These are phyloP conservation scores for Leucaena leucocephala DNA, from an alignment of 306 rosid genomes.

Conservation along the genomic window DNA sequence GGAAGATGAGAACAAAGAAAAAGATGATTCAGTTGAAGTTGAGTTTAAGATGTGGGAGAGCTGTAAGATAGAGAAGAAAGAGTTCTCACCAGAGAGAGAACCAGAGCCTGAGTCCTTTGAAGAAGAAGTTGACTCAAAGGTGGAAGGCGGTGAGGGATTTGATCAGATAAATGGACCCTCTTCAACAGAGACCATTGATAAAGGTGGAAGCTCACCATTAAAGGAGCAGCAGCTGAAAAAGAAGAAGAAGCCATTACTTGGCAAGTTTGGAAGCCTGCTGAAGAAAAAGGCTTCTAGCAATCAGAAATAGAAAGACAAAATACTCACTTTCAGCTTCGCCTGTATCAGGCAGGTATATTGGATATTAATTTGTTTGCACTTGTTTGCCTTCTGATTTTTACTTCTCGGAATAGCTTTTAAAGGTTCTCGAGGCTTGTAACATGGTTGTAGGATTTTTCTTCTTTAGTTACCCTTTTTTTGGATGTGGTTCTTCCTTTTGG, in stretches of 20 bases:
- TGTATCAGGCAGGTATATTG: constrained; percentile 35
- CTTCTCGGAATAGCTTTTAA: constrained; percentile 60
- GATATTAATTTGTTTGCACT: constrained; percentile 49
- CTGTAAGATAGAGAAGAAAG: constrained; percentile 79
- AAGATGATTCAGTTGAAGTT: constrained; percentile 40
- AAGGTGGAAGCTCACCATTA: constrained; percentile 60
- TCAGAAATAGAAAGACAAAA: constrained; percentile 61
- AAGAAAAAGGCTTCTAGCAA: constrained; percentile 83
- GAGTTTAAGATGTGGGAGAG: constrained; percentile 29
- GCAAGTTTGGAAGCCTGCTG: constrained; percentile 86
- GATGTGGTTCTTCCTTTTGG: constrained; percentile 38
- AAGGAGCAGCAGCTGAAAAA: constrained; percentile 79
- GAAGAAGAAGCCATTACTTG: constrained; percentile 80
- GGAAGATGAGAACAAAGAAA: constrained; percentile 53
- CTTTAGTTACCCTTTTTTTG: constrained; percentile 31
- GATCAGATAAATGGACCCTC: constrained; percentile 23
- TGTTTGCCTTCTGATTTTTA: constrained; percentile 59
- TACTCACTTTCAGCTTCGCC: not conserved
- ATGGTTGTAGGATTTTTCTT: constrained; percentile 43
- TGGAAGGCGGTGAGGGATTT: constrained; percentile 16
- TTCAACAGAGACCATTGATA: constrained; percentile 34
- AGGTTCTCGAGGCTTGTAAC: constrained; percentile 71
- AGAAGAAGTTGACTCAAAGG: constrained; percentile 75
- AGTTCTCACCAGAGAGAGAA: constrained; percentile 70
- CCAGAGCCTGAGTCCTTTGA: constrained; percentile 63